Evolutionary conservation across 108 stramenopile genomes (phyloP).

Genomic region (Skeletonema grethae): DNA sequence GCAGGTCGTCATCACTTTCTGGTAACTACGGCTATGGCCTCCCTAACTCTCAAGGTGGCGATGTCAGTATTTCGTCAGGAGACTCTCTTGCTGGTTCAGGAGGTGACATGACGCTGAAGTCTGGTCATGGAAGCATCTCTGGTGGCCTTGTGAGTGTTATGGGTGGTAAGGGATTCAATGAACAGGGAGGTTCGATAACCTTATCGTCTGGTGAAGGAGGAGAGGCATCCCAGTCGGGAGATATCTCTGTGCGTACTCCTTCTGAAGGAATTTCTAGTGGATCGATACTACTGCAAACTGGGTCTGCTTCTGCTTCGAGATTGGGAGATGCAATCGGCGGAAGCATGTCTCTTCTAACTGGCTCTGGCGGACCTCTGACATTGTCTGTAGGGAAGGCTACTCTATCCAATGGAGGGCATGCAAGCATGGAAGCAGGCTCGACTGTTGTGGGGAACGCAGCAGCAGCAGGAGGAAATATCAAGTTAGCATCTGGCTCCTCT

Average conservation of each 20-base stretch:
- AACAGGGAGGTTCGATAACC: constrained; percentile 9
- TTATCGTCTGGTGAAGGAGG: constrained; percentile 3
- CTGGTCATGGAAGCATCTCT: constrained; percentile 1
- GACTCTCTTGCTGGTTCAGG: constrained; percentile 5
- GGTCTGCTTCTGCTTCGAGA: neutral
- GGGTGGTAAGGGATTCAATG: neutral
- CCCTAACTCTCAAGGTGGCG: neutral
- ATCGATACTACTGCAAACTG: neutral
- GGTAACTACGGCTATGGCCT: neutral
- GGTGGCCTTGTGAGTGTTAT: constrained; percentile 11
- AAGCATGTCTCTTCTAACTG: neutral
- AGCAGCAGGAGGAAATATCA: constrained; percentile 7
- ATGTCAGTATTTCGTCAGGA: constrained; percentile 5
- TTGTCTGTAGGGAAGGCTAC: constrained; percentile 7
- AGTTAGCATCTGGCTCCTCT: constrained; percentile 16
- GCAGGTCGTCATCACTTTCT: neutral
- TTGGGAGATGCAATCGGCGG: neutral
- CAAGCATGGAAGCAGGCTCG: constrained; percentile 15
- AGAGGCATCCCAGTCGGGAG: neutral
- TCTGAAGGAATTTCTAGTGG: constrained; percentile 3
- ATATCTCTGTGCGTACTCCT: neutral
- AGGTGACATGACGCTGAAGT: constrained; percentile 2
- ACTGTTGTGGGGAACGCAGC: neutral
- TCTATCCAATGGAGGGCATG: constrained; percentile 12
- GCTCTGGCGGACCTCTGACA: constrained; percentile 3